Percentiles rank a stretch among this genome's conserved stretches.
phyloP scores from a whole-genome alignment of 2,329 filamentous ascomycete genomes.

The Fusarium chlamydosporum region DNA sequence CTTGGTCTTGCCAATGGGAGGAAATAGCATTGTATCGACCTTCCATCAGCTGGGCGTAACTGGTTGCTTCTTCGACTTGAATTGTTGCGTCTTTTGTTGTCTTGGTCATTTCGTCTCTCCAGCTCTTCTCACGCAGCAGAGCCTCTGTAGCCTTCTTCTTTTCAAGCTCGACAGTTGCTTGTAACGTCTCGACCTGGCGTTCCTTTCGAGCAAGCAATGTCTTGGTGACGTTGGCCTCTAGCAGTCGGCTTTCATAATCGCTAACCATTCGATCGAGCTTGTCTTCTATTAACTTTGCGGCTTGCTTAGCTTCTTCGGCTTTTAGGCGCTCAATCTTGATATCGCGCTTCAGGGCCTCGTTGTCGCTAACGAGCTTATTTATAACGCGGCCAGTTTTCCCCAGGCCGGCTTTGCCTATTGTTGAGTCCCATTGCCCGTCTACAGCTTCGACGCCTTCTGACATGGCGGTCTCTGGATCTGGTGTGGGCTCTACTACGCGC shows the following conservation, averaged over 20 bases:
- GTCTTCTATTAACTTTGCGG: constrained; percentile 76
- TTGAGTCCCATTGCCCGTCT: constrained; percentile 71
- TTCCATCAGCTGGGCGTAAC: constrained; percentile 76
- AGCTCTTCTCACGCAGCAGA: constrained; percentile 71
- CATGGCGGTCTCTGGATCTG: constrained; percentile 46
- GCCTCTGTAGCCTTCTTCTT: constrained; percentile 72
- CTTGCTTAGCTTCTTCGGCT: constrained; percentile 79
- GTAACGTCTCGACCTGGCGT: constrained; percentile 78
- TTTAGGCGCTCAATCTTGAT: constrained; percentile 74
- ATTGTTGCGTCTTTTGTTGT: constrained; percentile 70
- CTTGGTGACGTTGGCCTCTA: constrained; percentile 80
- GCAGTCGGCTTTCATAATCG: constrained; percentile 77
- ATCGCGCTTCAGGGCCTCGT: constrained; percentile 82
- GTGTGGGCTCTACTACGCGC: constrained; percentile 52
- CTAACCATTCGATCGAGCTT: constrained; percentile 77
- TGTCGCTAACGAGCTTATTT: constrained; percentile 84
- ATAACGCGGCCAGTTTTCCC: constrained; percentile 85
- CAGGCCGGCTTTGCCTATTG: constrained; percentile 76
- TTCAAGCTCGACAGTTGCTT: constrained; percentile 74
- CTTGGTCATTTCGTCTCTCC: constrained; percentile 75
- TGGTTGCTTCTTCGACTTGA: constrained; percentile 76
- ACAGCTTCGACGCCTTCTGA: constrained; percentile 56
- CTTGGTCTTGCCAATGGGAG: constrained; percentile 76
- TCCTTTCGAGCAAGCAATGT: constrained; percentile 79
- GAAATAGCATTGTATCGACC: constrained; percentile 77